Base-by-base conservation (phyloP, 106 monocot species). In the Ottelia alismoides region DNA sequence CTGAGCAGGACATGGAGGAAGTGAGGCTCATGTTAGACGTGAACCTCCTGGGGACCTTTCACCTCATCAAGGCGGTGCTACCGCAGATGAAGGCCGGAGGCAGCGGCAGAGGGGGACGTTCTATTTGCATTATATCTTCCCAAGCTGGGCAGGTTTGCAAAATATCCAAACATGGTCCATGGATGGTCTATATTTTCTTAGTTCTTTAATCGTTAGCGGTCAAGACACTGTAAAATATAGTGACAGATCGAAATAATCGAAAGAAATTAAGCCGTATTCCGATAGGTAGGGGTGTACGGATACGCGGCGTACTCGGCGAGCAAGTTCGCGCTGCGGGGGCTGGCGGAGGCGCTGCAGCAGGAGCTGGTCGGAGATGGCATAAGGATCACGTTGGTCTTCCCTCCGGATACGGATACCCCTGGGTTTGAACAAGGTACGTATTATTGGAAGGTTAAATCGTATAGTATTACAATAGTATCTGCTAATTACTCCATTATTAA, bases 301-400 rank as follows among this genome's bases (percentile, higher is more conserved):
- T 86, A 81, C 71, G 69, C 86, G 2, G 86, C 77, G 47, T 86
- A 86, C 56, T 71, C 77, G 0, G 82, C 81, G 18, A 87, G 82
- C 51, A 87, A 87, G 58, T 87, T 87, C 67, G 87, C 75, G 20
- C 75, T 87, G 29, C 60, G 86, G 20, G 86, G 81, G 25, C 70
- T 81, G 21, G 69, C 54, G 0, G 86, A 87, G 69, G 65, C 78
- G 4, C 65, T 87, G 75, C 81, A 82, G 56, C 78, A 82, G 55
- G 87, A 87, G 69, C 72, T 82, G 14, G 58, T 81, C 48, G 17
- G 63, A 2, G 75, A 87, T 31, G 72, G 81, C 30, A 86, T 86
- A 60, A 74, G 53, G 56, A 71, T 86, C 18, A 76, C 77, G 2
- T 44, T 86, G 50, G 59, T 86, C 49, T 86, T 87, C 66, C 82